Evolutionary conservation across 352 stramenopile genomes (phyloP), one percentile per base, ranked within the genome.

Genomic region (Phytophthora palmivora): DNA sequence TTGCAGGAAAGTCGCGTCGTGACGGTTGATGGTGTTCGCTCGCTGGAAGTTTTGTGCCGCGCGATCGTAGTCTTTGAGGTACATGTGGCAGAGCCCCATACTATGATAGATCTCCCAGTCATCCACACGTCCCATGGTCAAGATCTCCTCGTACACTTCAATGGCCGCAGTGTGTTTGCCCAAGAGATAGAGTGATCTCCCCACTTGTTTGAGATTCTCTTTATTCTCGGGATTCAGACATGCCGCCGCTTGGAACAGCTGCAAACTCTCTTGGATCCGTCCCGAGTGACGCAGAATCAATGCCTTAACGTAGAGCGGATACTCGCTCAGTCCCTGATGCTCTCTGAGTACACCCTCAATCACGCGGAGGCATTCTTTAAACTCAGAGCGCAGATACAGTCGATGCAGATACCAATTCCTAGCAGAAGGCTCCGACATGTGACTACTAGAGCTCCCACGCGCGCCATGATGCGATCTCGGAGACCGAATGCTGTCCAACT

Each of bases 71-170:
- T 97, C 79, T 72, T 97, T 96, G 9, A 98, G 62, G 59, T 96
- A 97, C 74, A 96, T 89, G 72, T 94, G 84, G 70, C 92, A 97
- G 6, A 98, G 73, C 3, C 92, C 92, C 42, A 97, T 95, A 67
- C 91, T 97, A 63, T 97, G 87, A 56, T 91, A 94, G 52, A 98
- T 92, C 67, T 98, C 90, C 92, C 94, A 98, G 77, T 98, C 92
- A 46, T 98, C 91, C 22, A 77, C 56, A 15, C 76, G 78, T 0
- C 78, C 70, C 72, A 92, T 83, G 39, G 90, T 87, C 45, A 95
- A 57, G 51, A 95, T 94, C 73, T 97, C 88, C 47, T 97, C 85
- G 66, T 96, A 97, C 41, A 97, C 90, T 63, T 96, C 92, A 58
- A 98, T 88, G 14, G 92, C 91, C 4, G 84, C 84, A 18, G 87